phyloP scores from a whole-genome alignment of 2,329 filamentous ascomycete species.

The Neobulgaria alba region DNA sequence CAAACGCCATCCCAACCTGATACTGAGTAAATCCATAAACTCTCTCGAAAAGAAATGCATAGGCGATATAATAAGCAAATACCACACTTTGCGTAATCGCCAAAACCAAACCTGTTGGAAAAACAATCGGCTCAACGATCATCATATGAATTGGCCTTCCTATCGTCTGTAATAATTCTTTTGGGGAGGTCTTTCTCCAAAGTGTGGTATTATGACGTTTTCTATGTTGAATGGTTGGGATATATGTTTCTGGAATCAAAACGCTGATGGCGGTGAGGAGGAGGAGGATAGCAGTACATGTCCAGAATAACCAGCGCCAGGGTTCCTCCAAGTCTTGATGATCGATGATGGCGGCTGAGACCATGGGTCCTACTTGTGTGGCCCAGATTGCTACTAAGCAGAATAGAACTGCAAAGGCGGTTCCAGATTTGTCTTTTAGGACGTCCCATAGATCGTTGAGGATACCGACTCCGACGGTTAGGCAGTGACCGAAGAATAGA shows the following conservation, averaged over 20 bases:
- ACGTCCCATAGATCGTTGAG: constrained; percentile 12
- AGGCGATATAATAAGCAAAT: constrained; percentile 11
- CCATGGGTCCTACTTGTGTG: constrained; percentile 9
- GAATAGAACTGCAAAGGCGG: constrained; percentile 6
- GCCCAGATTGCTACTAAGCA: constrained; percentile 6
- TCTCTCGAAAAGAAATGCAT: constrained; percentile 8
- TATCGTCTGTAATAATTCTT: neutral
- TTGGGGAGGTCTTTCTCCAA: neutral
- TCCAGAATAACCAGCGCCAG: constrained; percentile 11
- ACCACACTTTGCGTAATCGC: constrained; percentile 8
- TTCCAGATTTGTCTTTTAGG: constrained; percentile 7
- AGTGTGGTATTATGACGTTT: neutral
- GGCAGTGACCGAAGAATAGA: constrained; percentile 6
- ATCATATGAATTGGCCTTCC: constrained; percentile 12
- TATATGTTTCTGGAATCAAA: constrained; percentile 10
- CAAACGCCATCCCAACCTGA: constrained; percentile 11
- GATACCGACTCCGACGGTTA: constrained; percentile 9
- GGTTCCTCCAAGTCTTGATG: too few species aligned
- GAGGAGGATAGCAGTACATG: constrained; percentile 3
- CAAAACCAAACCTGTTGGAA: constrained; percentile 8
- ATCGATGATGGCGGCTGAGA: constrained; percentile 1
- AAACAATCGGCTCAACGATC: constrained; percentile 9
- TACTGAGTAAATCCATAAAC: constrained; percentile 10
- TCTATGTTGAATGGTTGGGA: constrained; percentile 2
- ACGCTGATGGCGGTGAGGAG: neutral